These are phyloP conservation scores for Scutellaria baicalensis DNA, from an alignment of 257 asterid genomes.

Conservation along the genomic window DNA sequence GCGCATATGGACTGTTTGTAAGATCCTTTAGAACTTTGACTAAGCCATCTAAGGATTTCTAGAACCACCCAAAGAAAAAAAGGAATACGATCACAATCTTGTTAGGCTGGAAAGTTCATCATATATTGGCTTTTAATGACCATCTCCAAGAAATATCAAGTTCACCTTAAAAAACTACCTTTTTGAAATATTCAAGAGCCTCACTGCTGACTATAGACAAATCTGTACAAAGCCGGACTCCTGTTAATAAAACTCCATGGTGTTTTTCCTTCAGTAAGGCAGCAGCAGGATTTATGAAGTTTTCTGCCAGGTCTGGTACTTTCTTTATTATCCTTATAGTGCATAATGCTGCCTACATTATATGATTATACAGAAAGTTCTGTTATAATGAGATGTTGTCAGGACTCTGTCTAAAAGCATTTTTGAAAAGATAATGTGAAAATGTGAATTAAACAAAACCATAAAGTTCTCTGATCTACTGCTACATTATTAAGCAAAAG, in stretches of 20 bases:
- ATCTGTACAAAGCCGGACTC: constrained; percentile 86
- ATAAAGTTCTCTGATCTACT: neutral
- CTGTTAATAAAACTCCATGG: constrained; percentile 91
- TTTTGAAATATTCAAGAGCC: constrained; percentile 78
- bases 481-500: neutral
- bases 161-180: constrained; percentile 35
- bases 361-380: constrained; percentile 10
- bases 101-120: constrained; percentile 7
- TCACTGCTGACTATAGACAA: constrained; percentile 64
- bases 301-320: constrained; percentile 97
- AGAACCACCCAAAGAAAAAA: constrained; percentile 12
- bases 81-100: neutral
- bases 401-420: constrained; percentile 9
- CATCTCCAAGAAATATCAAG: constrained; percentile 2
- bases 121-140: neutral
- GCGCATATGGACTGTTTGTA: constrained; percentile 81
- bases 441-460: neutral
- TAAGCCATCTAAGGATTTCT: constrained; percentile 87
- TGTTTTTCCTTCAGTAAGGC: constrained; percentile 89
- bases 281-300: constrained; percentile 74
- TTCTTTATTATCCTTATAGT: constrained; percentile 87
- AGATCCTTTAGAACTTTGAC: constrained; percentile 77
- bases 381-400: constrained; percentile 9
- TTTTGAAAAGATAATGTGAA: neutral
- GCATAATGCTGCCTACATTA: constrained; percentile 89